Evolutionary conservation across 139 green algal genomes (phyloP), one percentile per base, ranked within the genome.

Genomic region (Picochlorum costavermella): DNA sequence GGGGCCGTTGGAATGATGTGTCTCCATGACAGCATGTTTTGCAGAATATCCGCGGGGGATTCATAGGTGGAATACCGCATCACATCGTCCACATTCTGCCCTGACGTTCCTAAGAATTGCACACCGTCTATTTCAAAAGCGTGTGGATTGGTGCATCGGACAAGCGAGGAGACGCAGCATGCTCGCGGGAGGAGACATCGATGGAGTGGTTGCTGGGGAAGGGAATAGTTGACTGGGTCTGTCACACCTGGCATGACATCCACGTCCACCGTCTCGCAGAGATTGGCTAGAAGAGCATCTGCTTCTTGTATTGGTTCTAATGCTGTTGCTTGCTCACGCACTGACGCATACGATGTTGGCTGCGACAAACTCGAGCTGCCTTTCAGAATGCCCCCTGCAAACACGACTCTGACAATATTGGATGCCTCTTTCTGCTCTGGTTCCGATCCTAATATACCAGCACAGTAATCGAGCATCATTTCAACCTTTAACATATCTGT

Each of bases 121-220:
- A 96, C 78, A 3, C 89, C 86, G 5, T 86, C 89, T 16, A 86
- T 9, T 12, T 81, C 59, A 46, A 95, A 95, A 16, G 83, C 73
- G 70, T 98, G 88, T 2, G 94, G 94, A 76, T 99, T 98, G 30
- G 89, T 92, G 13, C 79, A 79, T 12, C 79, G 82, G 20, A 68
- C 28, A 37, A 90, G 67, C 17, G 72, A 81, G 31, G 63, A 28
- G 66, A 80, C 85, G 12, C 56, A 57, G 5, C 55, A 56, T 53
- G 83, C 79, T 3, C 64, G 55, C 3, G 84, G 85, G 31, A 97
- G 78, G 23, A 97, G 80, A 68, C 88, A 95, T 45, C 57, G 68
- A 80, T 98, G 90, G 55, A 98, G 67, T n/a, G 90, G 86, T 79
- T 98, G 94, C 76, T 99, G 94, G 11, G 94, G 94, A 63, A 99